phyloP scores from a whole-genome alignment of 768 basidiomycete species.

The Russula ochroleuca region DNA sequence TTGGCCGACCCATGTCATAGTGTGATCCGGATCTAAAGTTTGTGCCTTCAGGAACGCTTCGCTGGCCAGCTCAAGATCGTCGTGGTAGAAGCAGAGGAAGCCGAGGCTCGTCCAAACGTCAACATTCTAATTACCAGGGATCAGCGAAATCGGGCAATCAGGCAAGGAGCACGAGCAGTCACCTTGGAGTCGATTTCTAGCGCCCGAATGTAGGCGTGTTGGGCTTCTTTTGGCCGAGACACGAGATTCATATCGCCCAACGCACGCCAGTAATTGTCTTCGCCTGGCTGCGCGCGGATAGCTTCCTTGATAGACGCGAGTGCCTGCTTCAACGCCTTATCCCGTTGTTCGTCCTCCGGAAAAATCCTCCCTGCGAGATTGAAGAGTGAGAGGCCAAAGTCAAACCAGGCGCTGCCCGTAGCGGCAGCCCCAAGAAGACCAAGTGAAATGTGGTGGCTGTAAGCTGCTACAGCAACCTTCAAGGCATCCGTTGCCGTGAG shows the following conservation, averaged over 20 bases:
- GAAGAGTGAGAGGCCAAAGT: slow-evolving; percentile 63
- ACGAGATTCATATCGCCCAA: slow-evolving; percentile 71
- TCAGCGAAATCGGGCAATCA: slow-evolving; percentile 3
- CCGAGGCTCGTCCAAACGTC: slow-evolving; percentile 84
- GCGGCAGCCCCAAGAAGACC: slow-evolving; percentile 48
- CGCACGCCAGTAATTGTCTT: slow-evolving; percentile 76
- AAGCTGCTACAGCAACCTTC: slow-evolving; percentile 54
- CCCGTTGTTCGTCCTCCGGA: slow-evolving; percentile 33
- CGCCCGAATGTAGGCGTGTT: slow-evolving; percentile 88
- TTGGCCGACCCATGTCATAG: slow-evolving; percentile 88
- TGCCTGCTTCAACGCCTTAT: slow-evolving; percentile 41
- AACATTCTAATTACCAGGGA: slow-evolving; percentile 49
- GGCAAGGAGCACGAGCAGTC: slow-evolving; percentile 26
- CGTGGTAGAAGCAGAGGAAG: slow-evolving; percentile 74
- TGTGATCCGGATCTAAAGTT: slow-evolving; percentile 85
- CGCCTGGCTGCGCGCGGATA: slow-evolving; percentile 64
- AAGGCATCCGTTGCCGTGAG: slow-evolving; percentile 38
- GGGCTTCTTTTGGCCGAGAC: slow-evolving; percentile 65
- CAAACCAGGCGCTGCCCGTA: slow-evolving; percentile 63
- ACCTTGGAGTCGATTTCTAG: slow-evolving; percentile 85
- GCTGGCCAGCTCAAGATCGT: slow-evolving; percentile 77
- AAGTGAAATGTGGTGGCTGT: slow-evolving; percentile 57
- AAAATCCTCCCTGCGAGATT: slow-evolving; percentile 39
- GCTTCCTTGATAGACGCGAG: slow-evolving; percentile 62
- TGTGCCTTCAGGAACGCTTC: slow-evolving; percentile 86